phyloP scores from a whole-genome alignment of 1,284 basidiomycete species.

The Amylostereum areolatum region DNA sequence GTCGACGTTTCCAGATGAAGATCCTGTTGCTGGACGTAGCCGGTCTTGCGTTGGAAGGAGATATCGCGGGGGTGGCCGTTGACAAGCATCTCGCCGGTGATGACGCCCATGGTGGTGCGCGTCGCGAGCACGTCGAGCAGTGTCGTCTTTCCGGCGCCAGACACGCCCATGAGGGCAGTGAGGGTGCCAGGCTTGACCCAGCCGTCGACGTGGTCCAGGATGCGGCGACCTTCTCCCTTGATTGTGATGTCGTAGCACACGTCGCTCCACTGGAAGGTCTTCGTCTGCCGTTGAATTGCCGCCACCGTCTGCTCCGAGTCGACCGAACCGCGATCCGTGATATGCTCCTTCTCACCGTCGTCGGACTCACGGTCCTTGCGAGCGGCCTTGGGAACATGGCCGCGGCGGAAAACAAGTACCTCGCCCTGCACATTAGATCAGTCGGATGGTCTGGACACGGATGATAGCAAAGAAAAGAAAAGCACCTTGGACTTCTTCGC shows the following conservation, averaged over 20 bases:
- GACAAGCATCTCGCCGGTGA: conserved; percentile 75
- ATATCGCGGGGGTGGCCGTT: conserved; percentile 68
- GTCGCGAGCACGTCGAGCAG: conserved; percentile 85
- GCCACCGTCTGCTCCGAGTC: conserved; percentile 1
- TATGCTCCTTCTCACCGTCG: conserved; percentile 7
- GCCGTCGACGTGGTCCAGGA: conserved; percentile 81
- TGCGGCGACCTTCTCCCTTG: no score
- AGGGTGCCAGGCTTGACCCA: conserved; percentile 83
- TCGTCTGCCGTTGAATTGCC: conserved; percentile 3
- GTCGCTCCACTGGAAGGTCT: conserved; percentile 45
- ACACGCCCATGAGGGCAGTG: conserved; percentile 73
- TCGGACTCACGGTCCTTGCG: conserved; percentile 15
- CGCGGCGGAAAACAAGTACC: conserved; percentile 35
- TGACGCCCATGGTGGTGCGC: conserved; percentile 81
- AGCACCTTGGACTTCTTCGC: conserved; percentile 46
- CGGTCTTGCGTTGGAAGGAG: conserved; percentile 78
- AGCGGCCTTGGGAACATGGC: conserved; percentile 23
- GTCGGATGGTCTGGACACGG: no score
- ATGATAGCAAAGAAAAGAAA: no score
- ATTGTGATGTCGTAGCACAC: conserved; percentile 74
- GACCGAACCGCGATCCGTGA: neutral
- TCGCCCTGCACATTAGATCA: conserved; percentile 45
- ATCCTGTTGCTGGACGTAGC: conserved; percentile 85
- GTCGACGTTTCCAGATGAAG: conserved; percentile 82
- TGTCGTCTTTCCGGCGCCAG: conserved; percentile 76